phyloP scores from a whole-genome alignment of 768 basidiomycete genomes.

The Pleurotus citrinopileatus region DNA sequence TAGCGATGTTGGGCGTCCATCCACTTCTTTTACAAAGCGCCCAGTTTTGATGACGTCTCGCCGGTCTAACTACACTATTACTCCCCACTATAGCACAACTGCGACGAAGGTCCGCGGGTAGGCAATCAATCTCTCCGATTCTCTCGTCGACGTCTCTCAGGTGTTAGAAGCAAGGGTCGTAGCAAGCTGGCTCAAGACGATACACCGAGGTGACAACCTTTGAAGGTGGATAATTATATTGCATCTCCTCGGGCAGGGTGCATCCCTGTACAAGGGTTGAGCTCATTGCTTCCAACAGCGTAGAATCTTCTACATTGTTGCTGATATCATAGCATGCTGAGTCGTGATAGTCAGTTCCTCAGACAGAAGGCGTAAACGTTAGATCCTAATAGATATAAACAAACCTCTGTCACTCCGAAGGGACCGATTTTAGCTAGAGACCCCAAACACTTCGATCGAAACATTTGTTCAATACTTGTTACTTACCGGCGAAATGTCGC shows the following conservation, averaged over 20 bases:
- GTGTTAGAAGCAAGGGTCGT: constrained; percentile 1
- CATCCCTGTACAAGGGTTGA: neutral
- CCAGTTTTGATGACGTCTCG: constrained; percentile 1
- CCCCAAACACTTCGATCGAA: constrained; percentile 40
- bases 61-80: constrained; percentile 10
- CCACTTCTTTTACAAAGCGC: no score
- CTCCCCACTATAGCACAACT: neutral
- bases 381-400: constrained; percentile 17
- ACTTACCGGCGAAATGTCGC: constrained; percentile 38
- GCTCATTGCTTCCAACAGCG: neutral
- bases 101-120: constrained; percentile 4
- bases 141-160: neutral
- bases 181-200: neutral
- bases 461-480: constrained; percentile 16
- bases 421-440: constrained; percentile 14
- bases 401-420: constrained; percentile 16
- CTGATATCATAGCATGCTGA: neutral
- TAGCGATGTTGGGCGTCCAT: no score
- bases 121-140: neutral
- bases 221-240: neutral
- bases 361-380: neutral
- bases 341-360: neutral
- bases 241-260: neutral
- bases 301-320: neutral
- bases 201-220: neutral